Base-by-base conservation (phyloP, 169 alveolate species). In the Plasmodium reichenowi region DNA sequence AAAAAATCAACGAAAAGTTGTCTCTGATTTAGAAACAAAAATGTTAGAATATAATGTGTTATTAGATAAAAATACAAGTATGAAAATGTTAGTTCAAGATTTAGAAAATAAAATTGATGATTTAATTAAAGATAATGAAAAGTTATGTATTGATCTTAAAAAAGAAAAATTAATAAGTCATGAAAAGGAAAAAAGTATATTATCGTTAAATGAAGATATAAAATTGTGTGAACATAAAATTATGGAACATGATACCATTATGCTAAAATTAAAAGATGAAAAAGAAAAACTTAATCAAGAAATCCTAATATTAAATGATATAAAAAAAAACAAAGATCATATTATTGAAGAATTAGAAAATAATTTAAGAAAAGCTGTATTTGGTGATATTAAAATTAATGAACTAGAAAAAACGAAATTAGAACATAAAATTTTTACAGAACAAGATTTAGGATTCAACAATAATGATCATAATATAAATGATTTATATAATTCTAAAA, bases 321-420 rank as follows among this genome's bases (percentile, higher is more conserved):
- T 70, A 7, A 71, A 72, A 32, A 86, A 86, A 38, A 86, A 58
- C 26, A 86, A 86, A 59, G 92, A 86, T 62, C 29, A 56, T 12
- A 59, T 86, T 38, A 86, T 86, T 26, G 92, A 86, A 52, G 76
- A 86, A 60, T 20, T 86, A 52, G 92, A 86, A 73, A 71, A 71
- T 24, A 86, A 86, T 86, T 62, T 86, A 71, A 86, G 92, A 50
- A 86, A 72, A 62, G 92, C 92, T 8, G 92, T 72, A 52, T 86
- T 86, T 56, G 92, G 92, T 0, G 92, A 86, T 47, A 50, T 86
- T 38, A 64, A 86, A 62, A 47, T 86, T 17, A 70, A 43, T 29
- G 92, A 86, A 24, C 20, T 86, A 47, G 92, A 86, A 60, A 86
- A 54, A 32, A 54, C 76, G 26, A 48, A 67, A 71, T 45, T 72